phyloP scores from a whole-genome alignment of 306 rosid genomes.

The Trifolium repens region DNA sequence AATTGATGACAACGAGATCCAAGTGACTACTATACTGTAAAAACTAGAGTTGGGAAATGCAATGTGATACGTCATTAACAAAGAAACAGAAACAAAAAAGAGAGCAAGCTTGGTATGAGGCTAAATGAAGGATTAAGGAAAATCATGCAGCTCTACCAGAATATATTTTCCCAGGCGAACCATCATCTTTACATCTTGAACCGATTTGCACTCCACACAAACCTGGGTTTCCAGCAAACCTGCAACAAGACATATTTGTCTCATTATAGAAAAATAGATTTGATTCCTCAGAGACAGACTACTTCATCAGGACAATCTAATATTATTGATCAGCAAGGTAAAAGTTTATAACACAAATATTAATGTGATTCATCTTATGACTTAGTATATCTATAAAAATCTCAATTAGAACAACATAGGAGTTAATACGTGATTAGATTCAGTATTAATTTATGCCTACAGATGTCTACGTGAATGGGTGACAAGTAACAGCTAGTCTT shows the following conservation, averaged over 20 bases:
- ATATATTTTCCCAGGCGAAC: constrained; percentile 53
- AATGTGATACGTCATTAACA: neutral
- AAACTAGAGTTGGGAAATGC: constrained; percentile 7
- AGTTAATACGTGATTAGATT: neutral
- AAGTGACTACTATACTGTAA: constrained; percentile 32
- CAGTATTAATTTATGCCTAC: constrained; percentile 20
- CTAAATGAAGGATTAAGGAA: constrained; percentile 37
- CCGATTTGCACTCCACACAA: constrained; percentile 80
- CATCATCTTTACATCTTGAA: constrained; percentile 71
- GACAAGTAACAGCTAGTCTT: constrained; percentile 15
- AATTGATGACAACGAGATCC: constrained; percentile 22
- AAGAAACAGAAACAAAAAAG: neutral
- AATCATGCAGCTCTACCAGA: constrained; percentile 51
- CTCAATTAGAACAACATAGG: constrained; percentile 12
- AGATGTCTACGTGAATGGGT: neutral
- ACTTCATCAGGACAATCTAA: constrained; percentile 25
- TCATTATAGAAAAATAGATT: constrained; percentile 34
- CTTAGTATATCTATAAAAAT: constrained; percentile 13
- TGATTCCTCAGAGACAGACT: constrained; percentile 6
- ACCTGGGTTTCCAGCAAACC: constrained; percentile 93
- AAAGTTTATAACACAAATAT: constrained; percentile 21
- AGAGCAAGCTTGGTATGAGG: constrained; percentile 3
- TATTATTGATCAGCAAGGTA: constrained; percentile 30
- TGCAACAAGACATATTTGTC: constrained; percentile 48
- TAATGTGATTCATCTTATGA: neutral